Base-by-base conservation (phyloP, 768 basidiomycete genomes). In the Leccinellum luteum region DNA sequence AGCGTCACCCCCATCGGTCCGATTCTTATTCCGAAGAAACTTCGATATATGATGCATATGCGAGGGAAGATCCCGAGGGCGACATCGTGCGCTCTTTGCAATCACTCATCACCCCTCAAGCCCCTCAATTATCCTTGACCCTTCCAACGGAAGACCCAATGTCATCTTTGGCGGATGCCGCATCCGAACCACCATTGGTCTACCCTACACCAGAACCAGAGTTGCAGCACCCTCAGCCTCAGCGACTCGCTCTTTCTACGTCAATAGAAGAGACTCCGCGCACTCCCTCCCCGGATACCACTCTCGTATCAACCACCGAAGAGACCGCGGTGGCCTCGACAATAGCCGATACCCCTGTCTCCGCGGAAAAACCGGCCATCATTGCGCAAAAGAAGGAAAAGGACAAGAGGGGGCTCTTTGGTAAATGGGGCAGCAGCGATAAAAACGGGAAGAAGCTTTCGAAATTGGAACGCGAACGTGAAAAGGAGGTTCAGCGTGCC, bases 21-120 rank as follows among this genome's bases (percentile, higher is more conserved):
- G 85, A 91, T 45, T 88, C 89, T 1, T 92, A 86, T 65, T 88
- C 85, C 57, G 91, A 92, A 59, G 93, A 94, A 62, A 73, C 85
- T 4, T 82, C 81, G 35, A 94, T 96, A 60, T 92, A 89, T 67
- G 94, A 95, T 64, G 83, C 92, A 12, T 96, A 98, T 66, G 83
- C 76, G 21, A 71, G 77, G 43, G 80, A 80, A 44, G 85, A 85
- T 8, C 81, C 85, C 6, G 81, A 84, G 10, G 73, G 73, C 17
- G 71, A 73, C 19, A 59, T 63, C 8, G 47, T 45, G 13, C 63
- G 57, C 45, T 64, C 71, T 31, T 49, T 65, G 15, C 61, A 65
- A 41, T 55, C 55, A 23, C 34, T 73, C 50, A 44, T 64, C 8
- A 14, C 65, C 6, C 62, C 65, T 27, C 59, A 59, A 14, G 28